Evolutionary conservation across 805 yeast genomes (phyloP).

Genomic region (Yarrowia hollandica): DNA sequence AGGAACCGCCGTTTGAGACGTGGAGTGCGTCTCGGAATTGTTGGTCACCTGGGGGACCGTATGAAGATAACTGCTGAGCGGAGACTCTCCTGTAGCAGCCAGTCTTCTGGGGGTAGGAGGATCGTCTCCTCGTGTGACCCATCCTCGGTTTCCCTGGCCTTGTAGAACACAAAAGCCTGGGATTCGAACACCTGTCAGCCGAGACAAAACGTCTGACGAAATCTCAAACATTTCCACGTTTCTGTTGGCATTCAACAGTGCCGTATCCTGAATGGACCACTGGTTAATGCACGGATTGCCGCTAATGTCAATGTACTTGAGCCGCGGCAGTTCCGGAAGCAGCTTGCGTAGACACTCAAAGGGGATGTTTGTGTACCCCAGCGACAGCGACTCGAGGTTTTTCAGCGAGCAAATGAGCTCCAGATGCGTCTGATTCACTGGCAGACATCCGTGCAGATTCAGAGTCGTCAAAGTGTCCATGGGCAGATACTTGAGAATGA

Average conservation of each 20-base stretch:
- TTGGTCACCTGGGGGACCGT: conserved; percentile 24
- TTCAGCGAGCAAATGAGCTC: conserved; percentile 37
- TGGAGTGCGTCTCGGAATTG: conserved; percentile 1
- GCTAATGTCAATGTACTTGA: conserved; percentile 65
- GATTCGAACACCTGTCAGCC: conserved; percentile 38
- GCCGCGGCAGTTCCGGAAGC: conserved; percentile 36
- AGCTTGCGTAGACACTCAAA: conserved; percentile 36
- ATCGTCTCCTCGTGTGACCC: conserved; percentile 54
- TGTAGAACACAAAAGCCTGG: conserved; percentile 43
- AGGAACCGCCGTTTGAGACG: neutral
- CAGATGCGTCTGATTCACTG: conserved; percentile 47
- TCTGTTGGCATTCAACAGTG: conserved; percentile 49
- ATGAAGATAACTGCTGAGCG: neutral
- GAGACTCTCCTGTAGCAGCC: conserved; percentile 28
- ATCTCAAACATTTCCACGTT: conserved; percentile 66
- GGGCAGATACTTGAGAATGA: conserved; percentile 48
- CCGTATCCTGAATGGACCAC: conserved; percentile 54
- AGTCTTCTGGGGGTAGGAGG: conserved; percentile 18
- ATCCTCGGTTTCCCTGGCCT: conserved; percentile 72
- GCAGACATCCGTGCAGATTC: conserved; percentile 62
- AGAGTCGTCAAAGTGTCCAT: conserved; percentile 48
- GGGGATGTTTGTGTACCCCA: conserved; percentile 40
- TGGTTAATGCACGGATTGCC: conserved; percentile 60
- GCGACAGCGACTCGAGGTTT: conserved; percentile 38
- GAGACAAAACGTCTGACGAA: conserved; percentile 36